Evolutionary conservation across 139 green algal genomes (phyloP), one percentile per base, ranked within the genome.

Genomic region (Dunaliella sp.): DNA sequence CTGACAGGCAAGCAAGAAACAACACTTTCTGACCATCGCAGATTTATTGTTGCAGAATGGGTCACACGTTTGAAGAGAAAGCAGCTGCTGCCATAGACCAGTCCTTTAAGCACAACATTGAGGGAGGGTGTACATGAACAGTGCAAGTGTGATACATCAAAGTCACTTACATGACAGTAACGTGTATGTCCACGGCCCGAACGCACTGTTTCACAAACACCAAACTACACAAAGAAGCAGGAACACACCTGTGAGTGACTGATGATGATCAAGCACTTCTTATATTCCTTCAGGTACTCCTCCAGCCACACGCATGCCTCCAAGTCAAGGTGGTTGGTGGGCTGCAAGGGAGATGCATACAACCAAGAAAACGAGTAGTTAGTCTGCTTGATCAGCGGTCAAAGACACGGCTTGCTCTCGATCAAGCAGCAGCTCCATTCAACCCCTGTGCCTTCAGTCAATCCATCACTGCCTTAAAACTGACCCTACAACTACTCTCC

Each of bases 301-400:
- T 99, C 97, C 87, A 99, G 93, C 97, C 97, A 99, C 90, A 99
- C 96, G 88, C 96, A 98, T 12, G 97, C 97, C 90, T 99, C 95
- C 84, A 99, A 89, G 90, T 98, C 94, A 36, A 95, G 82, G 59
- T 95, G 92, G 89, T 95, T 95, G 81, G 91, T 94, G 82, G 90
- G 88, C 72, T 93, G 77, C 31, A 81, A 95, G 91, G 75, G 93
- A 94, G 32, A 90, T 94, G 3, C 89, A 92, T 83, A 87, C 82
- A 84, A 90, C 80, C 12, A 88, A 82, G 36, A 1, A 34, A 28
- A 7, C 79, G 0, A 80, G 35, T 72, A 77, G 33, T 73, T 74
- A 82, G 36, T 72, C 35, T 25, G 22, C 33, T 75, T 74, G 33
- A 21, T 24, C 28, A 38, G 34, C 24, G 22, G 33, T 16, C 32